Evolutionary conservation across 2,329 filamentous ascomycete species (phyloP), one percentile per base, ranked within the genome.

Genomic region (Pezicula neosporulosa): DNA sequence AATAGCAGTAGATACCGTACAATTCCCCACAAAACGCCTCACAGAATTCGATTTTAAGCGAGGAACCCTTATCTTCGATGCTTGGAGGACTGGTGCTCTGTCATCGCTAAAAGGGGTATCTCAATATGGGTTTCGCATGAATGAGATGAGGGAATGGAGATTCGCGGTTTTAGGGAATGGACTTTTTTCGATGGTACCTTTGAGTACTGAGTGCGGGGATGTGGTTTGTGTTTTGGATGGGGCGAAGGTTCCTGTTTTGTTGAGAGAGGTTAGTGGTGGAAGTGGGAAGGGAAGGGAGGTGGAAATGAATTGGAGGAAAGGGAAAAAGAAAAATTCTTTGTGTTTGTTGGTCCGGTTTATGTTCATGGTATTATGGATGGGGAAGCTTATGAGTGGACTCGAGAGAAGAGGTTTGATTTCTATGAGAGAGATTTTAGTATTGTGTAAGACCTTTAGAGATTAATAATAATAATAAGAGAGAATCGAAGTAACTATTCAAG

Each of bases 161-260:
- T 49, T 49, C 21, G 42, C 47, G 15, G 42, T 35, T 13, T 9
- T 42, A 37, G 47, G 42, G 24, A 30, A 21, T 30, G 47, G 47
- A 6, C 47, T 42, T 30, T 49, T 42, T 44, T 41, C 42, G 28
- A 49, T 49, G 47, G 47, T 49, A 28, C 39, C 12, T n/a, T 10
- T 33, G 36, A 24, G 9, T 28, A 10, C 47, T 21, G 35, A 35
- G 24, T 27, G 30, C 10, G 47, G 37, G 24, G 47, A 49, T 44
- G 8, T 41, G 27, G 42, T 49, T 15, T 36, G 41, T 8, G 47
- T 49, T 33, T 19, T 49, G 13, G 36, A 43, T 19, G 47, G 47
- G 7, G 47, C 38, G 1, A 49, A 49, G 16, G 47, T 49, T 18
- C 47, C 47, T 8, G 18, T 49, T 6, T 33, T 44, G 37, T n/a